Evolutionary conservation across 2,329 filamentous ascomycete genomes (phyloP), one percentile per base, ranked within the genome.

Genomic region (Fusarium burgessii): DNA sequence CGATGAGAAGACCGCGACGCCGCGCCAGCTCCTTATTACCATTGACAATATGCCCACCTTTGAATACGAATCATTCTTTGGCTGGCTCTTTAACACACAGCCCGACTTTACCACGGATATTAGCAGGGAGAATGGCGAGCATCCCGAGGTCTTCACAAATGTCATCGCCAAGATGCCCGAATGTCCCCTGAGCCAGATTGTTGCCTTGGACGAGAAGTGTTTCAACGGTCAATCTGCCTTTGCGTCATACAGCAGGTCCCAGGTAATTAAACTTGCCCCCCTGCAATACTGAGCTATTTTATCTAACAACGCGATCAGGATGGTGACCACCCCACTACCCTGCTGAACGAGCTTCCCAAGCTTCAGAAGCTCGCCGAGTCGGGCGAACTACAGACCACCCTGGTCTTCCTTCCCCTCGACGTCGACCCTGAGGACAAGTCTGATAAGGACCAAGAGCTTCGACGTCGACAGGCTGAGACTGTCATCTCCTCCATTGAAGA

Each of bases 11-110:
- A 76, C 80, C 51, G 71, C 66, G 56, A 71, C 71, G 40, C 83
- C 85, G 8, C 82, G 80, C 56, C 89, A 93, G 78, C 83, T 92
- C 41, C 80, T 92, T 29, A 80, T 91, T 55, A 79, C 89, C 72
- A 81, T 91, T 54, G 86, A 91, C 76, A 88, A 90, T 74, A 82
- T 87, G 79, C 85, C 83, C 20, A 72, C 81, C 18, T 76, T 83
- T 43, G 84, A 86, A 49, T 72, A 81, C 84, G 55, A 81, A 84
- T 56, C 69, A 60, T 79, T 83, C n/a, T 80, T 84, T 11, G 79
- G 85, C 54, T 77, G 79, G 32, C 73, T 75, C 15, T 74, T 82
- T 25, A 77, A 81, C 29, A 73, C 70, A 33, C 69, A 74, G 56
- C 84, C 84, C 14, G 81, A 85, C 3, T 91, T 91, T 64, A 82